Evolutionary conservation across 352 stramenopile genomes (phyloP), one percentile per base, ranked within the genome.

Genomic region (Phytophthora pseudosyringae): DNA sequence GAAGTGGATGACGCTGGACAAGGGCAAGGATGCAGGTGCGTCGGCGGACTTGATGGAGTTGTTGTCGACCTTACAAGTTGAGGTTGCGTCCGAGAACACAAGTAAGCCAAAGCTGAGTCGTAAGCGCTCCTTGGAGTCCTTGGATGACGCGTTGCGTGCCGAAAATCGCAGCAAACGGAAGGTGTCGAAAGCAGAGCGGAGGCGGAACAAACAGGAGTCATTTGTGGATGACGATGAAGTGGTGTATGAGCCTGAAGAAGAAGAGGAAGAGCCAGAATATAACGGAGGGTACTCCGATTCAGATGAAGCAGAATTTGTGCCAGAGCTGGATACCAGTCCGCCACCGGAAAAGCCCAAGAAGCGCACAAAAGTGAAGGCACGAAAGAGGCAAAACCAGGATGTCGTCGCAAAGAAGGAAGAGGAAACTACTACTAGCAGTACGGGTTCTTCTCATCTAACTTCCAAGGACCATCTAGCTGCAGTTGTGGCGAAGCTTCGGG

Each of bases 1-100:
- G 18, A 78, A 77, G 52, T 91, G 83, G 83, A 54, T 91, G 40
- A 73, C 89, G 57, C 25, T 46, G 26, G 80, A 91, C 33, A 61
- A 79, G 21, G 69, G 71, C 18, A 76, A 81, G 38, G 75, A 91
- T 59, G 36, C 61, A 15, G 45, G 71, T 5, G 69, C 65, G 7
- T 67, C 83, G 18, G 12, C 45, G 0, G 71, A 78, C 15, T 53
- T 85, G 32, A 59, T 61, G 12, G 32, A 72, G 40, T 16, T 86
- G n/a, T 36, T 89, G 33, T 62, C 63, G 15, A 49, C 35, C 2
- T 35, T 81, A 29, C 52, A 66, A 53, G n/a, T 41, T 28, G 21
- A 63, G 4, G 16, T 26, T 11, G 45, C 31, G 31, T 7, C 25
- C 3, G 48, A 60, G 10, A 66, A 58, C 18, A 66, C 52, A 41